phyloP scores from a whole-genome alignment of 768 basidiomycete genomes.

The Austroboletus festivus region DNA sequence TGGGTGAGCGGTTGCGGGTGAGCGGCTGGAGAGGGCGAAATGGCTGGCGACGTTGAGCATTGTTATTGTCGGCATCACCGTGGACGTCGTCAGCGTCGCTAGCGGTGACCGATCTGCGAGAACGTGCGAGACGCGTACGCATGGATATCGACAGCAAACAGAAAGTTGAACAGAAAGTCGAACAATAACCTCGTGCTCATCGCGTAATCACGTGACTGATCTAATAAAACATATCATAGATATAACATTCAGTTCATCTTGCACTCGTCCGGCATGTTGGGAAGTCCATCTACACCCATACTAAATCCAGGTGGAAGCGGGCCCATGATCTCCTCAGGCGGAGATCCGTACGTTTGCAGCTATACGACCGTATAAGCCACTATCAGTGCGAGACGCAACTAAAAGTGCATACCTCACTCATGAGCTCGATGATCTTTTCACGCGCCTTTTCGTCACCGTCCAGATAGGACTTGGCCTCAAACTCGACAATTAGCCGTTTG shows the following conservation, averaged over 20 bases:
- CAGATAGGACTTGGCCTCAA: constrained; percentile 57
- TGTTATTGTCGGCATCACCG: background rate
- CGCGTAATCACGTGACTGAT: constrained; percentile 11
- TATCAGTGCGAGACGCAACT: background rate
- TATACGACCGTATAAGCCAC: background rate
- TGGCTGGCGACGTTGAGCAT: constrained; percentile 15
- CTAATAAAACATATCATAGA: too few species aligned
- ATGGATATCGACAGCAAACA: too few species aligned
- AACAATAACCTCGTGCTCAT: background rate
- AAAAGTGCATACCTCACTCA: constrained; percentile 58
- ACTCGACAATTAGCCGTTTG: constrained; percentile 55
- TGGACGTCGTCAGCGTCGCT: constrained; percentile 1
- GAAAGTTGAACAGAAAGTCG: too few species aligned
- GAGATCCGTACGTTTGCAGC: constrained; percentile 73
- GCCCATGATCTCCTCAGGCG: constrained; percentile 82
- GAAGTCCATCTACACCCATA: constrained; percentile 53
- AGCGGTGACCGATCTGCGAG: constrained; percentile 5
- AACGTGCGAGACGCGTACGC: too few species aligned
- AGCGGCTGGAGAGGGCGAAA: constrained; percentile 17
- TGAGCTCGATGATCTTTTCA: constrained; percentile 57
- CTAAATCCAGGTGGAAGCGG: constrained; percentile 69
- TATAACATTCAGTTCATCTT: constrained; percentile 4
- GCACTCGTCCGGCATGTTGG: constrained; percentile 38
- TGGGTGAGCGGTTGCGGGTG: constrained; percentile 43
- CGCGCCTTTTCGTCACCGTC: constrained; percentile 50